Evolutionary conservation across 176 grass and related monocot species (phyloP), one percentile per base, ranked within the genome.

Genomic region (Chloris gayana): DNA sequence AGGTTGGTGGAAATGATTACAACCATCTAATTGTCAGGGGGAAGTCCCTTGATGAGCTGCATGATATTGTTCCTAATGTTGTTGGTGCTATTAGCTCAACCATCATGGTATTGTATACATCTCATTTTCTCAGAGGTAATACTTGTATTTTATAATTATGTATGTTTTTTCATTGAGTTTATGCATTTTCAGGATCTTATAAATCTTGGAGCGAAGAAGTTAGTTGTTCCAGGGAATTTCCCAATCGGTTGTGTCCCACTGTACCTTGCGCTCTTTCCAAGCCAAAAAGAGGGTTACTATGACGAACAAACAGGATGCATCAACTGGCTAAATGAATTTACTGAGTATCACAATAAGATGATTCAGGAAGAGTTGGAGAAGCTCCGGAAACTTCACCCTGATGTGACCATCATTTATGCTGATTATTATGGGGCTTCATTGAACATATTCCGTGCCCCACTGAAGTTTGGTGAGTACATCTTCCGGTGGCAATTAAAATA

Each of bases 1-100:
- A 97, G 65, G 90, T 97, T 14, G 94, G 94, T 4, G 91, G 94
- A 63, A 97, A 97, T 65, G 94, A 97, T 88, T 92, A 97, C 67
- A 97, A 97, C 50, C 94, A 94, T 80, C 80, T 93, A 77, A 92
- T 97, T 42, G 72, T 94, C 63, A 81, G 89, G 76, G 82, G 83
- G 3, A 92, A 84, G 78, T 88, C 87, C 33, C 50, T 86, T 30
- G 80, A 88, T 27, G 87, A 94, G 69, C 24, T 97, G 57, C 85
- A 79, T 15, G 82, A 85, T 57, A 64, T 97, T 72, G 94, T 94
- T 86, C 91, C 91, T 82, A 54, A 80, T 69, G 89, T 97, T 76
- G 79, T 89, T 39, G 75, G 81, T 66, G 83, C 85, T 37, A 94
- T 97, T 63, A 80, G 87, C 27, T 74, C 75, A 21, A 80, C 83